Base-by-base conservation (phyloP, 2,329 filamentous ascomycete genomes). In the Niveomyces coronatus region DNA sequence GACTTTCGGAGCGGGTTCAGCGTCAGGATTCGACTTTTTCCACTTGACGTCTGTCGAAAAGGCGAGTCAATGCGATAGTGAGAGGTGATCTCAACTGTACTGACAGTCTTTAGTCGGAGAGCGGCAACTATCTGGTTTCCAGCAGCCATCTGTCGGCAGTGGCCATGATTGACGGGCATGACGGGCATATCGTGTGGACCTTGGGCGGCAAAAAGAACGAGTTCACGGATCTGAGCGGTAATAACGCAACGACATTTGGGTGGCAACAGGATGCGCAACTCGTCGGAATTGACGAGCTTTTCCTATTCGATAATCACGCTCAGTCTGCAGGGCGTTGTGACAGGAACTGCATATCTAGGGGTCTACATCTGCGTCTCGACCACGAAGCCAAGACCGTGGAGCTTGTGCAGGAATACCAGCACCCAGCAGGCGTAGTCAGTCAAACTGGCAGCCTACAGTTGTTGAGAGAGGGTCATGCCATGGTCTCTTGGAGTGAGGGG, bases 231-330 rank as follows among this genome's bases (percentile, higher is more conserved):
- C 40, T 61, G 1, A 56, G 53, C 27, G 51, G 43, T 11, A 57
- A 57, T 9, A 45, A 38, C 4, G 60, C 59, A 9, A 58, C 54
- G 20, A 49, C 57, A 43, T 60, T 63, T 45, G 48, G 50, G 35
- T 63, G 59, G 53, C 60, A 64, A 45, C 61, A 63, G 44, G 55
- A 63, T 35, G 57, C 55, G 5, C 54, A 54, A 16, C 50, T 58
- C 44, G 48, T 51, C 46, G 47, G 48, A 31, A 42, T 50, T 39
- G 48, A 52, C 9, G 52, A 54, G 29, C 47, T 63, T 36, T 57
- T 54, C 37, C 49, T 63, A 35, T 63, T 63, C 40, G 59, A 63
- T 48, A 63, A 64, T 46, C 58, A 61, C 31, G 51, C 45, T 30
- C 53, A 59, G 44, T 42, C 50, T 4, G 58, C 53, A 3, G 48